These are phyloP conservation scores for Gossypium davidsonii DNA, from an alignment of 441 rosid genomes.

Conservation along the genomic window DNA sequence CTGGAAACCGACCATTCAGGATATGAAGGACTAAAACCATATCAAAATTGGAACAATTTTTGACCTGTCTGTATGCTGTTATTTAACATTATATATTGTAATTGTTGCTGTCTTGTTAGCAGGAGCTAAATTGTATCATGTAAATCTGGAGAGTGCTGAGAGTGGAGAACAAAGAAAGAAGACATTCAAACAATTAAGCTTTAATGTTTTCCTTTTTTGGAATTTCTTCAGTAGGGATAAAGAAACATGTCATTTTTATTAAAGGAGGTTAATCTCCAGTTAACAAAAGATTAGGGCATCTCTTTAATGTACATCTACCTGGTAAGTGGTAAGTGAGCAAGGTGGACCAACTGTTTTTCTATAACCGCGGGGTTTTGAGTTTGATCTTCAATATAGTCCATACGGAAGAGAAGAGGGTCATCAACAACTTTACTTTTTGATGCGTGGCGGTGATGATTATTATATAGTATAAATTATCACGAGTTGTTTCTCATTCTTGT, in stretches of 20 bases:
- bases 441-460: too few relatives aligned
- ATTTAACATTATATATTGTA: background rate
- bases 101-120: background rate
- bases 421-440: too few relatives aligned
- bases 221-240: background rate
- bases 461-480: too few relatives aligned
- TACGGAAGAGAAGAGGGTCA: too few relatives aligned
- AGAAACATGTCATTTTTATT: background rate
- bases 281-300: too few relatives aligned
- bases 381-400: too few relatives aligned
- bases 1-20: constrained; percentile 60
- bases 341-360: too few relatives aligned
- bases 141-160: background rate
- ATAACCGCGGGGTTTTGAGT: too few relatives aligned
- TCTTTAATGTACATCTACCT: too few relatives aligned
- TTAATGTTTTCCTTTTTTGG: background rate
- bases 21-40: constrained; percentile 35
- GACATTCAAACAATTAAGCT: background rate
- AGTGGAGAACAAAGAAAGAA: background rate
- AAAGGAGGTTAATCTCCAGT: background rate
- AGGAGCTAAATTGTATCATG: background rate
- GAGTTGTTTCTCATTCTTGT: too few relatives aligned
- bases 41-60: constrained; percentile 8
- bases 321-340: too few relatives aligned
- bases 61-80: constrained; percentile 8